Evolutionary conservation across 2,329 filamentous ascomycete genomes (phyloP).

Genomic region (Cercospora citrullina): DNA sequence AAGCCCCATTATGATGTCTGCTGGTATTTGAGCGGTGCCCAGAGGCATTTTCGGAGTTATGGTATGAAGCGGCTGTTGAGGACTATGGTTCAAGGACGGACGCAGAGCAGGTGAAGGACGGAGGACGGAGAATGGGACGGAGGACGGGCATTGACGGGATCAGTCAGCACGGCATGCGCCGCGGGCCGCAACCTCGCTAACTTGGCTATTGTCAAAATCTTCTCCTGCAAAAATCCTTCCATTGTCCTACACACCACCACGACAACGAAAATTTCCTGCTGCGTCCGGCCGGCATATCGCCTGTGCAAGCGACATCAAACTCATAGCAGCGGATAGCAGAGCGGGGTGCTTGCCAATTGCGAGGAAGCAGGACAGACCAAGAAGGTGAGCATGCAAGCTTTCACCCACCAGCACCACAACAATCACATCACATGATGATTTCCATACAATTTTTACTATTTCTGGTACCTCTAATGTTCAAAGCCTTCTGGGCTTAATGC

Average conservation of each 20-base stretch:
- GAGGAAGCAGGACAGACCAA: background rate
- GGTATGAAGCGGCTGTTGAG: background rate
- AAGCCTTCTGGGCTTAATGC: constrained; percentile 64
- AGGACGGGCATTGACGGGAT: background rate
- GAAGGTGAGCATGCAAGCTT: constrained; percentile 1
- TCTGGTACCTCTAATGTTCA: constrained; percentile 99
- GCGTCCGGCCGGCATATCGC: constrained; percentile 10
- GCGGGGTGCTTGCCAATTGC: background rate
- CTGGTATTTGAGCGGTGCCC: background rate
- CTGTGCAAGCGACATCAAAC: background rate
- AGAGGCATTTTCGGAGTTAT: background rate
- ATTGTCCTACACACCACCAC: background rate
- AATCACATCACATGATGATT: constrained; percentile 21
- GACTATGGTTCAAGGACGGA: background rate
- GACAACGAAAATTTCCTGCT: constrained; percentile 5
- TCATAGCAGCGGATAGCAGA: background rate
- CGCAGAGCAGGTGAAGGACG: background rate
- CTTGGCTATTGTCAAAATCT: background rate
- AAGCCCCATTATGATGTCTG: background rate
- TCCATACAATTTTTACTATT: constrained; percentile 55
- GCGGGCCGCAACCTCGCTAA: background rate
- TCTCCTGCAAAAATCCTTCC: constrained; percentile 1
- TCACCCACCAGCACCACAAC: background rate
- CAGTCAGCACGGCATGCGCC: background rate
- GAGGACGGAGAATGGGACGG: background rate